A percentile compares a stretch with the other conserved stretches of the same genome.
phyloP scores from a whole-genome alignment of 805 yeast genomes.

The Scheffersomyces spartinae region DNA sequence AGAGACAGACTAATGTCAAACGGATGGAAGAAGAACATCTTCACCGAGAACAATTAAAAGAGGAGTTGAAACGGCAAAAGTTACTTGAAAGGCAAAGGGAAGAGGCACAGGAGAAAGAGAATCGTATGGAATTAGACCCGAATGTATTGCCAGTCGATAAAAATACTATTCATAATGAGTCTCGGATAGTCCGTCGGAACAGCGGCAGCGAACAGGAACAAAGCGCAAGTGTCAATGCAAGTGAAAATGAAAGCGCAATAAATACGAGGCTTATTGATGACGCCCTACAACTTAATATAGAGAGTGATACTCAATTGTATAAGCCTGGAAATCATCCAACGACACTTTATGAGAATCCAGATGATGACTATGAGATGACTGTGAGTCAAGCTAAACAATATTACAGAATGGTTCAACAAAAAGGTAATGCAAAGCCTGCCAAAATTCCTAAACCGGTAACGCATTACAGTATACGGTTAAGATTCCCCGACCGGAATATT shows the following conservation, averaged over 20 bases:
- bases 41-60: too few relatives aligned
- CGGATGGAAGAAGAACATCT: conserved; percentile 4
- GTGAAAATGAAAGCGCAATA: too few relatives aligned
- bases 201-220: too few relatives aligned
- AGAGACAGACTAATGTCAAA: conserved; percentile 6
- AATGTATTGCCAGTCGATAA: too few relatives aligned
- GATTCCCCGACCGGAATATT: conserved; percentile 27
- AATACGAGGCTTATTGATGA: too few relatives aligned
- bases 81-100: conserved; percentile 3
- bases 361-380: conserved; percentile 29
- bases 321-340: conserved; percentile 1
- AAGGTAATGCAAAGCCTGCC: conserved; percentile 3
- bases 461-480: conserved; percentile 22
- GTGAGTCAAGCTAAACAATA: conserved; percentile 25
- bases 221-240: too few relatives aligned
- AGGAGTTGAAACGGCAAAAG: too few relatives aligned
- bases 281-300: too few relatives aligned
- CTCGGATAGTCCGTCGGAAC: too few relatives aligned
- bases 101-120: conserved; percentile 4
- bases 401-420: conserved; percentile 17
- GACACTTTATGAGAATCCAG: conserved; percentile 27
- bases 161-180: too few relatives aligned
- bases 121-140: too few relatives aligned
- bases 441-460: conserved; percentile 12
- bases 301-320: too few relatives aligned